Percentiles rank a stretch among this genome's conserved stretches.
phyloP scores from a whole-genome alignment of 495 filamentous ascomycete species.

The Evansstolkia leycettana region DNA sequence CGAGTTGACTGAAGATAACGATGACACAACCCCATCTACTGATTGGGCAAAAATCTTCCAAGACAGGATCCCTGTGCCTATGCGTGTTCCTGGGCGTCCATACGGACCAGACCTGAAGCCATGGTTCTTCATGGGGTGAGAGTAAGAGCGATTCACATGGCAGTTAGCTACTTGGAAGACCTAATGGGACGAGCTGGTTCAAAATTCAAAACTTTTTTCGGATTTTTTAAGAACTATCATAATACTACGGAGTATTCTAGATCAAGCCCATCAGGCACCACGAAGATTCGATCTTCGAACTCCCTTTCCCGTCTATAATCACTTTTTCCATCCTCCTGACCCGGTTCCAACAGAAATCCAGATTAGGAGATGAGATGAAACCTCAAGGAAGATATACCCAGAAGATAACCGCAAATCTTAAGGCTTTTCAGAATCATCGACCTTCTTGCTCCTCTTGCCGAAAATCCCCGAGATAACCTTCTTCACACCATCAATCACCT shows the following conservation, averaged over 20 bases:
- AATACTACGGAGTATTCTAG: too few species aligned
- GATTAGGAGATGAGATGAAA: too few species aligned
- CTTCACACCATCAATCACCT: slow-evolving; percentile 30
- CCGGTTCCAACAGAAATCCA: too few species aligned
- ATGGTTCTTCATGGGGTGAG: slow-evolving; percentile 40
- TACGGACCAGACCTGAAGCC: slow-evolving; percentile 36
- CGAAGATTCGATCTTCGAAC: too few species aligned
- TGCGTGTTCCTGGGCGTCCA: slow-evolving; percentile 44
- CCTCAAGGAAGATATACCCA: too few species aligned
- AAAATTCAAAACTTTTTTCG: too few species aligned
- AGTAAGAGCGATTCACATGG: background rate
- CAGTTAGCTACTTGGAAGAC: too few species aligned
- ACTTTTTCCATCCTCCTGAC: slow-evolving; percentile 1
- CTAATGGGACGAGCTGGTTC: too few species aligned
- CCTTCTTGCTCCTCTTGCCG: slow-evolving; percentile 14
- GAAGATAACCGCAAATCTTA: too few species aligned
- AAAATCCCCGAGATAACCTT: slow-evolving; percentile 22
- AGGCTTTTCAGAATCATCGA: slow-evolving; percentile 1
- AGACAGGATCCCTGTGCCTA: slow-evolving; percentile 54
- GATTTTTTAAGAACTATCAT: too few species aligned
- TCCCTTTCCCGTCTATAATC: too few species aligned
- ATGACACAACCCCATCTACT: slow-evolving; percentile 1
- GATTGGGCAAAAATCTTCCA: slow-evolving; percentile 38
- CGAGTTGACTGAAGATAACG: slow-evolving; percentile 1
- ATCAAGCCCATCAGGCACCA: too few species aligned